A percentile compares a stretch with the other conserved stretches of the same genome.
These are phyloP conservation scores for Naegleria lovaniensis DNA, from an alignment of 208 protist genomes.

Conservation along the genomic window DNA sequence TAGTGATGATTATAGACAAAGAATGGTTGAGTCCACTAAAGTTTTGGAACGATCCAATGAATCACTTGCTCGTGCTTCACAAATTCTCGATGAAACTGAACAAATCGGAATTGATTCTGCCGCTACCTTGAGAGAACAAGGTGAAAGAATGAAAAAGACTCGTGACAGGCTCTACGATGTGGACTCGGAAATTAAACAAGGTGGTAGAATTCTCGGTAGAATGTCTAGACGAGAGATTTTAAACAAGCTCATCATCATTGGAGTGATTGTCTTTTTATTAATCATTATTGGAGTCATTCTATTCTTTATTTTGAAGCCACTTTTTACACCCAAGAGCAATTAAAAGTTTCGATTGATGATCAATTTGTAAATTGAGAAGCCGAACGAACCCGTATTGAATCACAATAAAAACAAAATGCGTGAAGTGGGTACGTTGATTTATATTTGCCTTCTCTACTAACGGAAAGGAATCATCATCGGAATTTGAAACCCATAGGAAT, in stretches of 20 bases:
- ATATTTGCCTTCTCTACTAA: too few species aligned
- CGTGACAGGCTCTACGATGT: background rate
- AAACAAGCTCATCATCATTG: background rate
- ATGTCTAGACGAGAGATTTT: conserved; percentile 19
- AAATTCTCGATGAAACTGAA: conserved; percentile 18
- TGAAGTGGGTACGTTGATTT: background rate
- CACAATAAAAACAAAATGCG: background rate
- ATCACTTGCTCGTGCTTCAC: background rate
- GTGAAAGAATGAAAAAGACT: background rate
- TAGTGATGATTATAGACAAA: background rate
- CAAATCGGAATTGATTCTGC: background rate
- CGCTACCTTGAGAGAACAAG: background rate
- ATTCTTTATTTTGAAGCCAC: conserved; percentile 7
- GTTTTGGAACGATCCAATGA: background rate
- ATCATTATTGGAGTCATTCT: background rate
- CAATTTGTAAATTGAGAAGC: background rate
- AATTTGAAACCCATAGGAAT: background rate
- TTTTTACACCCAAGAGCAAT: background rate
- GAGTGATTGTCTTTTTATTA: background rate
- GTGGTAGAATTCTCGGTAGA: conserved; percentile 8
- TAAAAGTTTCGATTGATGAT: background rate
- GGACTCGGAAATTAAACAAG: background rate
- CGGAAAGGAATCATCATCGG: background rate
- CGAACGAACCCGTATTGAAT: too few species aligned
- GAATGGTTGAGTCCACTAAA: background rate